Evolutionary conservation across 1,139 yeast genomes (phyloP).

Genomic region (Saccharomyces hybrid): DNA sequence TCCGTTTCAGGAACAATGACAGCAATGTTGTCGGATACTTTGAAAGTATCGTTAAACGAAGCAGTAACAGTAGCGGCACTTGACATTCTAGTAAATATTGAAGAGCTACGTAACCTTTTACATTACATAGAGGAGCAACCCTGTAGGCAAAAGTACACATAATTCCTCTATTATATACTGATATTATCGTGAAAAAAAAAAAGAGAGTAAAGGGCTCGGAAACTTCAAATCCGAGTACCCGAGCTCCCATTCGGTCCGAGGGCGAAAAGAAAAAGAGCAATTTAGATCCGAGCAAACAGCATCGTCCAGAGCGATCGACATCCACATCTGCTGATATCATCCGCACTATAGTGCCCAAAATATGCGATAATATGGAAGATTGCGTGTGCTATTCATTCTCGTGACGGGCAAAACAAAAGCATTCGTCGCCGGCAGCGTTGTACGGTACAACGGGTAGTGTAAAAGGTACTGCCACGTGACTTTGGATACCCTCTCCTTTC

Average conservation of each 20-base stretch:
- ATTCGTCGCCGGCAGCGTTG: not conserved
- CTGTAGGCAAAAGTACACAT: not conserved
- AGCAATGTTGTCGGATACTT: slow-evolving; percentile 34
- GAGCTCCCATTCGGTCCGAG: not conserved
- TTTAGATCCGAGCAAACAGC: too few species aligned
- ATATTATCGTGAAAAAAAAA: not conserved
- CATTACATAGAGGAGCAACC: not conserved
- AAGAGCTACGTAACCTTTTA: not conserved
- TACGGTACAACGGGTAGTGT: not conserved
- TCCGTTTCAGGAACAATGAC: slow-evolving; percentile 34
- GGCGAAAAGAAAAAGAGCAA: not conserved
- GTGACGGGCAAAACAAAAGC: not conserved
- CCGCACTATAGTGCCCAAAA: too few species aligned
- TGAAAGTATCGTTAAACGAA: slow-evolving; percentile 30
- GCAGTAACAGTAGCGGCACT: slow-evolving; percentile 10
- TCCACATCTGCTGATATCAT: too few species aligned
- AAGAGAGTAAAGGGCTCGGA: not conserved
- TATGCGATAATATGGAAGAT: too few species aligned
- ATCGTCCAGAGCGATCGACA: too few species aligned
- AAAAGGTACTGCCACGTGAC: not conserved
- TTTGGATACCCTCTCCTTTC: not conserved
- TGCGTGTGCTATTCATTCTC: not conserved
- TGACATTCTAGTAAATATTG: not conserved
- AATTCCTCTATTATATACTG: not conserved
- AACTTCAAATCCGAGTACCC: not conserved